phyloP scores from a whole-genome alignment of 805 yeast species.

The Saturnispora halmiae region DNA sequence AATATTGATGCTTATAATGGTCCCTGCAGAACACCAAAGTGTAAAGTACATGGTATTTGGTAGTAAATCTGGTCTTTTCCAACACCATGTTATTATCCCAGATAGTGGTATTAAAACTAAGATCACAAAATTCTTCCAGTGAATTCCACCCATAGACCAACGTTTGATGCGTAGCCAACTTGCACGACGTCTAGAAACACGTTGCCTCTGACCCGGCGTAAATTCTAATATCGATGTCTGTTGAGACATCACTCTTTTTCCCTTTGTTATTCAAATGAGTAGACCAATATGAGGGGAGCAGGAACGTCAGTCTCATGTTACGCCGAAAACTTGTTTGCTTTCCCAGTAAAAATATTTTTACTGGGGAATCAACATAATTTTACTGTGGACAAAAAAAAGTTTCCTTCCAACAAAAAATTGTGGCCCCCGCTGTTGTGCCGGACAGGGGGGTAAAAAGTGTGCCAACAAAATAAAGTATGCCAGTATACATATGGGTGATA shows the following conservation, averaged over 20 bases:
- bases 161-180: neutral
- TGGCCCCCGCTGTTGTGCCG: neutral
- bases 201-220: conserved; percentile 44
- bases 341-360: conserved; percentile 23
- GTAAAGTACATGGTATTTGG: conserved; percentile 40
- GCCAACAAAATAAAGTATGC: too few species aligned
- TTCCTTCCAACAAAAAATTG: neutral
- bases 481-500: too few species aligned
- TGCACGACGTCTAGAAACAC: conserved; percentile 63
- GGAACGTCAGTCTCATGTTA: too few species aligned
- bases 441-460: too few species aligned
- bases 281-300: too few species aligned
- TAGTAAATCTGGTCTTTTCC: conserved; percentile 10
- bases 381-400: too few species aligned
- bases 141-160: conserved; percentile 29
- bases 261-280: too few species aligned
- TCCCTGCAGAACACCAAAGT: conserved; percentile 43
- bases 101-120: conserved; percentile 47
- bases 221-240: too few species aligned
- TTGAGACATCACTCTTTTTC: too few species aligned
- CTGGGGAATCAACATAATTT: neutral
- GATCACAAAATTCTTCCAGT: conserved; percentile 58
- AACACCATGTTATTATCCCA: conserved; percentile 15
- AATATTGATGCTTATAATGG: conserved; percentile 69
- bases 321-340: too few species aligned